Base-by-base conservation (phyloP, 1,139 yeast genomes). In the Blastobotrys malaysiensis region DNA sequence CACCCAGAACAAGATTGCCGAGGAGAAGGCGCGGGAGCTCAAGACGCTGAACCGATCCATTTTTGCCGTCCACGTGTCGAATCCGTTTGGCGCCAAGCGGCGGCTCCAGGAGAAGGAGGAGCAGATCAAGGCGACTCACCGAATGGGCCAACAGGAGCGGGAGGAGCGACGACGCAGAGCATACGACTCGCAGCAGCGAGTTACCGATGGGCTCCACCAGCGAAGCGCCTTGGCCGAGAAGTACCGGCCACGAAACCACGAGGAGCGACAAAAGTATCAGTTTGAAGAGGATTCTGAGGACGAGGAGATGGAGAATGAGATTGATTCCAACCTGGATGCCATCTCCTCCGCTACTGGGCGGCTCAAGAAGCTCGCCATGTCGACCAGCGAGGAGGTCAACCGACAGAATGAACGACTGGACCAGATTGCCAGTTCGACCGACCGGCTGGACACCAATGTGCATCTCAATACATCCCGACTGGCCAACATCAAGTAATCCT, bases 71-170 rank as follows among this genome's bases (percentile, higher is more conserved):
- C 90, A 89, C 57, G 81, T 86, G 27, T 70, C 78, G 22, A 91
- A 91, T 67, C 98, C 98, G 36, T 91, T 93, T 75, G 90, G 89
- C 63, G 84, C 87, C 51, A 88, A 88, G 64, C 78, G 89, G 44
- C 77, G 95, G 61, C 76, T 84, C 60, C 83, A 85, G 61, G 88
- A 85, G 61, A 83, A 83, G 63, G 98, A 91, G 69, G 87, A 81
- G 55, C 77, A 77, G 56, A 77, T 90, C 59, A 82, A 86, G 63
- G 73, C 77, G n/a, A 82, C 85, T 51, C 81, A 87, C 62, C 77
- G 81, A 36, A 81, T 79, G 63, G 91, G 85, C 51, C 74, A 71
- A 57, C 57, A 58, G 21, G 66, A 63, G 52, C 65, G 72, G 43
- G 82, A 80, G 58, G 69, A 70, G 47, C 76, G 78, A 51, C 73